Evolutionary conservation across 2,329 filamentous ascomycete species (phyloP).

Genomic region (Colletotrichum gloeosporioides): DNA sequence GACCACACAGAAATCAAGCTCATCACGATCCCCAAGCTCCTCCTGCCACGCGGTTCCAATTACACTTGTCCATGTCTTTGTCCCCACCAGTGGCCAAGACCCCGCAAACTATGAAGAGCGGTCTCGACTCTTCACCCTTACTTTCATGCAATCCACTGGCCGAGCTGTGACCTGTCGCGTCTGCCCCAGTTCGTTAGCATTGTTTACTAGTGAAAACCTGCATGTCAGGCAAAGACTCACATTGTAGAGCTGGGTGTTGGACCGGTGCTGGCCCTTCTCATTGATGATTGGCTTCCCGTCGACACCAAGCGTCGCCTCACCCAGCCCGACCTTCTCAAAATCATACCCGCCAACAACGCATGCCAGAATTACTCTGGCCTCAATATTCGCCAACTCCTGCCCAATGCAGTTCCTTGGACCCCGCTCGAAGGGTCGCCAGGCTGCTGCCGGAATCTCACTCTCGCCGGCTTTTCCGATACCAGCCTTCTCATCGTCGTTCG

Average conservation of each 20-base stretch:
- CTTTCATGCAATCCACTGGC: slow-evolving; percentile 19
- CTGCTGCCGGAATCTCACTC: slow-evolving; percentile 33
- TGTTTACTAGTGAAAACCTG: not conserved
- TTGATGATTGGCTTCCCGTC: slow-evolving; percentile 15
- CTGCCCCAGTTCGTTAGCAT: not conserved
- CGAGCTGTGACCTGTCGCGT: slow-evolving; percentile 21
- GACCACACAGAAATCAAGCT: not conserved
- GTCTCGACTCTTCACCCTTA: slow-evolving; percentile 11
- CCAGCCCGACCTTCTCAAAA: slow-evolving; percentile 24
- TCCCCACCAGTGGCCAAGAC: not conserved
- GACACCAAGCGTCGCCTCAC: slow-evolving; percentile 17
- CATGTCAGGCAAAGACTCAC: slow-evolving; percentile 2
- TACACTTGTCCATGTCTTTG: not conserved
- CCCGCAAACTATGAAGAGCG: not conserved
- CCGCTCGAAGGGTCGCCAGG: slow-evolving; percentile 59
- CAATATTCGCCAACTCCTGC: slow-evolving; percentile 60
- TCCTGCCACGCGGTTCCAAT: not conserved
- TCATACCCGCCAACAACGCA: slow-evolving; percentile 21
- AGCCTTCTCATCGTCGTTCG: slow-evolving; percentile 16
- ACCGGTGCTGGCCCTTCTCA: slow-evolving; percentile 19
- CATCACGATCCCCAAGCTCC: not conserved
- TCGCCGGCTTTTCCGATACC: not conserved
- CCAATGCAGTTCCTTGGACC: slow-evolving; percentile 61
- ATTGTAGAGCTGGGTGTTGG: slow-evolving; percentile 19
- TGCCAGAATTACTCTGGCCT: slow-evolving; percentile 53